Evolutionary conservation across 1,284 basidiomycete genomes (phyloP).

Genomic region (Pyrrhoderma noxium): DNA sequence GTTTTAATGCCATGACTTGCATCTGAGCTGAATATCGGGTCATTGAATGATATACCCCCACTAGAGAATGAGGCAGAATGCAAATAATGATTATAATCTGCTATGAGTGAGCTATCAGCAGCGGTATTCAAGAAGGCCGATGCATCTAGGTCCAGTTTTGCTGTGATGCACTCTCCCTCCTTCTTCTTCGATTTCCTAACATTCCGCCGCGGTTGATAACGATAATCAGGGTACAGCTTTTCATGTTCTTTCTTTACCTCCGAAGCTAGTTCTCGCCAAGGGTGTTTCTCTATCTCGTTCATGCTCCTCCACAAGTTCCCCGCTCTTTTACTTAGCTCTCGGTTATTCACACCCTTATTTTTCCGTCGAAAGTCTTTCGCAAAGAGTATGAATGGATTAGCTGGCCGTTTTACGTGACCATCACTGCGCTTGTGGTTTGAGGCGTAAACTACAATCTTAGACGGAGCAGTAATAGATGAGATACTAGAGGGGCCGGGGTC

Average conservation of each 20-base stretch:
- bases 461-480: no score
- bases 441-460: no score
- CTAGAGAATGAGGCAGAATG: no score
- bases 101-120: no score
- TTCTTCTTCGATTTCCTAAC: conserved; percentile 1
- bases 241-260: conserved; percentile 53
- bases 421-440: background rate
- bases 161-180: conserved; percentile 28
- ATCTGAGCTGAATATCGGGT: no score
- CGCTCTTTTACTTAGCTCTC: conserved; percentile 52
- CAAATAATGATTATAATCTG: no score
- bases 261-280: conserved; percentile 47
- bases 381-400: conserved; percentile 83
- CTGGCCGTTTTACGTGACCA: conserved; percentile 54
- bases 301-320: conserved; percentile 47
- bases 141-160: no score
- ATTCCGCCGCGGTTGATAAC: conserved; percentile 37
- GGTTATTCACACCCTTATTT: conserved; percentile 39
- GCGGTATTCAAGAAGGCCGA: no score
- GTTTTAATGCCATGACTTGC: no score
- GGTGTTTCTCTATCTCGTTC: conserved; percentile 37
- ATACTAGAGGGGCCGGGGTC: background rate
- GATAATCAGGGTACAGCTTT: conserved; percentile 47
- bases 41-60: no score
- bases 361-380: conserved; percentile 37